A percentile compares a stretch with the other conserved stretches of the same genome.
phyloP scores from a whole-genome alignment of 805 yeast species.

The Metschnikowia kunwiensis region DNA sequence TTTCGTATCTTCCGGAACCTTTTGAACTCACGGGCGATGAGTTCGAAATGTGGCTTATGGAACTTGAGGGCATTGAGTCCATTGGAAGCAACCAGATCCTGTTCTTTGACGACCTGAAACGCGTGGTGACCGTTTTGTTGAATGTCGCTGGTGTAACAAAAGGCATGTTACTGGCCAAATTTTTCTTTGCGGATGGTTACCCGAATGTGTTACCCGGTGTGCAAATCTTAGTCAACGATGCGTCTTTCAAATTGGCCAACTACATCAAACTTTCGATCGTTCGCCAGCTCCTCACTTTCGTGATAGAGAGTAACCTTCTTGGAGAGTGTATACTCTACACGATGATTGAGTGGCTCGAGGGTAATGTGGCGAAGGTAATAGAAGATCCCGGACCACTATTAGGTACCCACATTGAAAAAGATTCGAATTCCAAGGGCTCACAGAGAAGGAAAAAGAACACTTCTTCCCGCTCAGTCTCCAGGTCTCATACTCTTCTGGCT shows the following conservation, averaged over 20 bases:
- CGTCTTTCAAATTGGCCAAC: constrained; percentile 56
- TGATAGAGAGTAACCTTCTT: constrained; percentile 42
- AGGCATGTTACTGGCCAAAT: constrained; percentile 20
- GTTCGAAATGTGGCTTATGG: constrained; percentile 65
- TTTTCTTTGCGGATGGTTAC: constrained; percentile 41
- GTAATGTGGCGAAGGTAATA: constrained; percentile 53
- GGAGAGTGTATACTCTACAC: constrained; percentile 72
- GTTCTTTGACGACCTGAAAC: constrained; percentile 22
- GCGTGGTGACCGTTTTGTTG: constrained; percentile 12
- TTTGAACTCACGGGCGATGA: constrained; percentile 23
- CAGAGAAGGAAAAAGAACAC: background rate
- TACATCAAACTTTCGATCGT: constrained; percentile 63
- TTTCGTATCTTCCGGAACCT: constrained; percentile 6
- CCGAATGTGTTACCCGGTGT: constrained; percentile 73
- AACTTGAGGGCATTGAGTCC: constrained; percentile 61
- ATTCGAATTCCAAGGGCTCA: background rate
- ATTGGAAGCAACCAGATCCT: constrained; percentile 51
- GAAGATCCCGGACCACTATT: constrained; percentile 72
- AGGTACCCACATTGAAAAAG: background rate
- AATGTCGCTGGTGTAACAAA: constrained; percentile 9
- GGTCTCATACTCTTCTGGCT: background rate
- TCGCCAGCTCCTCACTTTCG: constrained; percentile 42
- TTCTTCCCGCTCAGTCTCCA: constrained; percentile 2
- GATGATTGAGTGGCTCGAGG: constrained; percentile 76
- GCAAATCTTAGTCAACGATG: constrained; percentile 41